Conservation (phyloP, 1,139 yeast species). For the Wickerhamomyces sp. region DNA sequence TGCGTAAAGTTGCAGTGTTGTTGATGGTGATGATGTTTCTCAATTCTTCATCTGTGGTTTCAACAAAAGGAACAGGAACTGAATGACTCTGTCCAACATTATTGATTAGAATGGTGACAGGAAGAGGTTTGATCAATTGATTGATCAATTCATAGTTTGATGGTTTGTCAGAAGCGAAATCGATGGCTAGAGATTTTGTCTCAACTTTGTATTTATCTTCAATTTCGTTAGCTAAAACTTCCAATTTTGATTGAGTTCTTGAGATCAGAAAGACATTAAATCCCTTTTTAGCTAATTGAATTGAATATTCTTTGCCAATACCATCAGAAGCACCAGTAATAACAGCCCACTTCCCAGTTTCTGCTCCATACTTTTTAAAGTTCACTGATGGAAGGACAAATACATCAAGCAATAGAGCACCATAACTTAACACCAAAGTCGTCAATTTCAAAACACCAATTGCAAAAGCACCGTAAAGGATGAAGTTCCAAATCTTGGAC, state of each 20-base stretch:
- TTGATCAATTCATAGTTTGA: slow-evolving; percentile 50
- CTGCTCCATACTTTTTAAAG: slow-evolving; percentile 68
- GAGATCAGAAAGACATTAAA: slow-evolving; percentile 80
- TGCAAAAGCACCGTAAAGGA: slow-evolving; percentile 34
- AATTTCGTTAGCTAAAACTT: slow-evolving; percentile 60
- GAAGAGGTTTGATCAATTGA: slow-evolving; percentile 42
- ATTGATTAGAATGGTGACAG: slow-evolving; percentile 74
- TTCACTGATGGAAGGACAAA: slow-evolving; percentile 61
- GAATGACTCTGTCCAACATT: slow-evolving; percentile 95
- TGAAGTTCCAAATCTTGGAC: slow-evolving; percentile 19
- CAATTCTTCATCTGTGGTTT: slow-evolving; percentile 71
- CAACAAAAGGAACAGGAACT: slow-evolving; percentile 89
- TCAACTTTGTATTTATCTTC: slow-evolving; percentile 53
- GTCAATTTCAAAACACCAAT: slow-evolving; percentile 50
- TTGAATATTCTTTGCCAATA: slow-evolving; percentile 87
- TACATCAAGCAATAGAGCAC: slow-evolving; percentile 46
- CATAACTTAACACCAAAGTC: slow-evolving; percentile 35
- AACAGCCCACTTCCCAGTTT: slow-evolving; percentile 66
- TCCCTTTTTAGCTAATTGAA: slow-evolving; percentile 80
- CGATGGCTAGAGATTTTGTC: slow-evolving; percentile 71
- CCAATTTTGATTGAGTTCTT: slow-evolving; percentile 76
- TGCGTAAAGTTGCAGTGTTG: slow-evolving; percentile 75
- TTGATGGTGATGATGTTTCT: slow-evolving; percentile 78
- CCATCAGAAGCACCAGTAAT: slow-evolving; percentile 98
- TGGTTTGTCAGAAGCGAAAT: slow-evolving; percentile 48